These are phyloP conservation scores for Tuber indicum DNA, from an alignment of 495 filamentous ascomycete species.

Conservation along the genomic window DNA sequence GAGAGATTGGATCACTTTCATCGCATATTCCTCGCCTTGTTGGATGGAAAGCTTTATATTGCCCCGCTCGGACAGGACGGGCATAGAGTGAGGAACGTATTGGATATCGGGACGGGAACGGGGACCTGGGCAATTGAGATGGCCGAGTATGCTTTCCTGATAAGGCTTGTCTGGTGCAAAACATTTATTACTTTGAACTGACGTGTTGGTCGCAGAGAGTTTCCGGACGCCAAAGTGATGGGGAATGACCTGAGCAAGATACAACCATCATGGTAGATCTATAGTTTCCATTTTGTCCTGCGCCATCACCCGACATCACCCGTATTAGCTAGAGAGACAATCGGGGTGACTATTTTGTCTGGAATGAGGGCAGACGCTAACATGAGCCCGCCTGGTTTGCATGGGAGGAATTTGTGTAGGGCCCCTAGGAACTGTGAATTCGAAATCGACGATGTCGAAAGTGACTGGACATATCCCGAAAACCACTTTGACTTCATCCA, in stretches of 20 bases:
- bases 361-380: neutral
- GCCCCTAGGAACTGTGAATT: constrained; percentile 55
- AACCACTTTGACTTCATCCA: constrained; percentile 60
- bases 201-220: constrained; percentile 13
- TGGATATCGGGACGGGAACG: constrained; percentile 62
- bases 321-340: neutral
- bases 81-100: constrained; percentile 47
- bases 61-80: constrained; percentile 48
- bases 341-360: neutral
- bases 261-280: constrained; percentile 50
- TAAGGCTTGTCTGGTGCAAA: neutral
- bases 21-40: constrained; percentile 51
- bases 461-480: constrained; percentile 51
- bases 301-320: neutral
- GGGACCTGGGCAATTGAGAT: constrained; percentile 60
- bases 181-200: neutral
- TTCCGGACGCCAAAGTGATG: constrained; percentile 22
- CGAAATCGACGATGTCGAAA: constrained; percentile 59
- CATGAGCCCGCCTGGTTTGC: neutral
- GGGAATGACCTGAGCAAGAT: constrained; percentile 65
- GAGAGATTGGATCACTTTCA: constrained; percentile 68
- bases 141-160: constrained; percentile 34
- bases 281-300: neutral
- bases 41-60: constrained; percentile 48
- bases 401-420: neutral